Evolutionary conservation across 164 flowering plant genomes (phyloP), one percentile per base, ranked within the genome.

Genomic region (Nelumbo lutea): DNA sequence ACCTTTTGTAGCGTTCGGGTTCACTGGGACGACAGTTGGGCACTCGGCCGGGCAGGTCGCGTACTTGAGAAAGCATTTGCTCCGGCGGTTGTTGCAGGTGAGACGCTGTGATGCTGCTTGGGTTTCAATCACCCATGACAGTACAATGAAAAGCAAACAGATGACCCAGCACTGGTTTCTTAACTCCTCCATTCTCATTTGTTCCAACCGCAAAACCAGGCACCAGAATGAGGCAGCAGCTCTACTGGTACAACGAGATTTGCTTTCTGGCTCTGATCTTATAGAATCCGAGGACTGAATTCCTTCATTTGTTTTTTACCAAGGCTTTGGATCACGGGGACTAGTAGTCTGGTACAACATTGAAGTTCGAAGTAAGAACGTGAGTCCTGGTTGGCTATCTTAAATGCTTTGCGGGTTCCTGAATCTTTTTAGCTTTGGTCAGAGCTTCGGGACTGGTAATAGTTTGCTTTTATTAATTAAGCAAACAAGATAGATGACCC

Each of bases 41-140:
- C 82, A 77, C 66, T 82, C 61, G 1, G 2, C 40, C 2, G 81
- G 82, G 62, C 82, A 82, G 6, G 14, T 59, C 41, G 75, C 57
- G 38, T 42, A 5, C 64, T 70, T 72, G 10, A 61, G 64, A 60
- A 73, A 75, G 65, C 84, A 82, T 48, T 41, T 27, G 69, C 76
- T 67, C 38, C 52, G n/a, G 27, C 62, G 58, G 45, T 38, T 68
- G 42, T 6, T 40, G 59, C 82, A 81, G 50, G 73, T 68, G 58
- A 64, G 40, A 8, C 9, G 5, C 58, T 76, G 75, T 60, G 7
- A 72, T n/a, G 53, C 59, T 53, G 72, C 76, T 50, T 53, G 57
- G 45, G 42, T 48, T 56, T 62, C 64, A 46, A 42, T 44, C 44
- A n/a, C 69, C 2, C 39, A 61, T 3, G 55, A 58, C 2, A 68